Percentiles rank a stretch among this genome's conserved stretches.
Evolutionary conservation across 2,329 filamentous ascomycete species (phyloP).

Genomic region (Teratosphaeria zuluensis): DNA sequence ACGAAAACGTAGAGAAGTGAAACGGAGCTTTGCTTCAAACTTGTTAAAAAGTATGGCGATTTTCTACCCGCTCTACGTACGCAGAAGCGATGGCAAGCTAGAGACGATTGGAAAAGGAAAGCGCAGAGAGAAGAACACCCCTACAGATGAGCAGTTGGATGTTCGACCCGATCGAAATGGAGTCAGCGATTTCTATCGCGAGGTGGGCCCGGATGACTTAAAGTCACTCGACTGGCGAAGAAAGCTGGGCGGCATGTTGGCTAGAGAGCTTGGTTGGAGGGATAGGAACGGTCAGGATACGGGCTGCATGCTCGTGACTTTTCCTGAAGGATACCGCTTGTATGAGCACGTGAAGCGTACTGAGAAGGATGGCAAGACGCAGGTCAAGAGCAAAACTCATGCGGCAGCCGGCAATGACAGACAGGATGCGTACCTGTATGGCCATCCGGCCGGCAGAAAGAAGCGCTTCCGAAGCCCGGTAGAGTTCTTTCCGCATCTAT

Average conservation of each 20-base stretch:
- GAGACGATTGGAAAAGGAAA: conserved; percentile 42
- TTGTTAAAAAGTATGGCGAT: conserved; percentile 26
- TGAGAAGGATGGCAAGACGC: conserved; percentile 33
- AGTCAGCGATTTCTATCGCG: conserved; percentile 45
- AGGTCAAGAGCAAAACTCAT: conserved; percentile 41
- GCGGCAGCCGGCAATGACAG: conserved; percentile 43
- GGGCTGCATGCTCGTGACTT: conserved; percentile 42
- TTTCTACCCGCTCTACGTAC: conserved; percentile 39
- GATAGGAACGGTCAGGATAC: conserved; percentile 19
- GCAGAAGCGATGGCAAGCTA: conserved; percentile 40
- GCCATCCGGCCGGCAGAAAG: conserved; percentile 46
- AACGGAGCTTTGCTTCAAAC: too few relatives aligned
- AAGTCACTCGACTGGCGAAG: conserved; percentile 50
- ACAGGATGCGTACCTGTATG: conserved; percentile 52
- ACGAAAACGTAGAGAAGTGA: too few relatives aligned
- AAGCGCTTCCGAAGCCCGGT: conserved; percentile 50
- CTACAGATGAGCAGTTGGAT: conserved; percentile 43
- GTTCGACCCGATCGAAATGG: conserved; percentile 44
- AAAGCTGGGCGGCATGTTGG: conserved; percentile 50
- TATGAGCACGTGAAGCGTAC: conserved; percentile 48
- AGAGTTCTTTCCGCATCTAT: conserved; percentile 51
- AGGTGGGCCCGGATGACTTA: conserved; percentile 39
- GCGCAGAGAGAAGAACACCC: conserved; percentile 43
- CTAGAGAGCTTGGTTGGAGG: conserved; percentile 35
- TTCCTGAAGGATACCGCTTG: conserved; percentile 48